phyloP scores from a whole-genome alignment of 2,329 filamentous ascomycete genomes.

The Neopestalotiopsis sp. region DNA sequence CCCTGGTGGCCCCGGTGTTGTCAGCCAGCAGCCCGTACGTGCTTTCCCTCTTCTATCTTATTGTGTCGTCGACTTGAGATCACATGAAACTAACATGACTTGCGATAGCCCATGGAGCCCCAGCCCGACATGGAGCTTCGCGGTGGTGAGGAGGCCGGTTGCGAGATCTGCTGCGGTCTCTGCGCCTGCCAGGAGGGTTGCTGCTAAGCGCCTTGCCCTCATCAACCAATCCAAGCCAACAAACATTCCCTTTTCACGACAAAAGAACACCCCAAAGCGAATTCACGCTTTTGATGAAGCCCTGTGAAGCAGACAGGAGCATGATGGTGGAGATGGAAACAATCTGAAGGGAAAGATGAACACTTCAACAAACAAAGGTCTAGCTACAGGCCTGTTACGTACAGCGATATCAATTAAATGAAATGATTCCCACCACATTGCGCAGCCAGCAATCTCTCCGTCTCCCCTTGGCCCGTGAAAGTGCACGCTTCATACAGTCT shows the following conservation, averaged over 20 bases:
- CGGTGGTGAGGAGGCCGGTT: slow-evolving; percentile 51
- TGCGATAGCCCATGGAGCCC: slow-evolving; percentile 35
- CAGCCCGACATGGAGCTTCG: slow-evolving; percentile 48
- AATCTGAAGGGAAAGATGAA: not conserved
- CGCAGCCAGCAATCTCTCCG: not conserved
- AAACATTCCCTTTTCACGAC: not conserved
- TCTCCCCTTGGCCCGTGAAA: too few relatives aligned
- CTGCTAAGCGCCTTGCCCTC: slow-evolving; percentile 37
- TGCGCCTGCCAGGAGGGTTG: slow-evolving; percentile 49
- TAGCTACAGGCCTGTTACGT: not conserved
- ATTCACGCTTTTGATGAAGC: not conserved
- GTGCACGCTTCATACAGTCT: too few relatives aligned
- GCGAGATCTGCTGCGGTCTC: slow-evolving; percentile 51
- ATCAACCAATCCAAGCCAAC: not conserved
- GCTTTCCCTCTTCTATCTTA: not conserved
- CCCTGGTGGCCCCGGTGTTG: slow-evolving; percentile 38
- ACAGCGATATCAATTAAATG: slow-evolving; percentile 15
- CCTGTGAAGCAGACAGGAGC: not conserved
- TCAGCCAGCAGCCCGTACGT: slow-evolving; percentile 49
- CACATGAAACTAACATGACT: slow-evolving; percentile 3
- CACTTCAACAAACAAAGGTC: not conserved
- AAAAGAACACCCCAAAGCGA: not conserved
- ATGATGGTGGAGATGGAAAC: not conserved
- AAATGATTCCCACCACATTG: not conserved
- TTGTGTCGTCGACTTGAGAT: not conserved